Conservation (phyloP, 2,329 filamentous ascomycete genomes). For the Trichoderma guizhouense region DNA sequence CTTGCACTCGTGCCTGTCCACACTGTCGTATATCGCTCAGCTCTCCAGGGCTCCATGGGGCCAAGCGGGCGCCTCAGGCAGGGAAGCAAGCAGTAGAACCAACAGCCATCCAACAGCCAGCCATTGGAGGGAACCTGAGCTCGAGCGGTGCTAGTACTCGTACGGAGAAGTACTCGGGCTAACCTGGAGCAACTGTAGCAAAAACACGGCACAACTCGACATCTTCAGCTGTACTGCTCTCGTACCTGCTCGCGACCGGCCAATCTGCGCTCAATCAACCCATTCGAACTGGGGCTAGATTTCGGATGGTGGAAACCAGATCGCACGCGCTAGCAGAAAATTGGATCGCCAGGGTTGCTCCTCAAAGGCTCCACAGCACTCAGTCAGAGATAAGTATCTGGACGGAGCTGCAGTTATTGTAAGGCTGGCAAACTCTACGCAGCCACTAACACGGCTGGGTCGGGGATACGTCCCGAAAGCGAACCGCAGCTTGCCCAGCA, state of each 20-base stretch:
- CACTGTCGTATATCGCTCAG: conserved; percentile 2
- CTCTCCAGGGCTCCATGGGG: not conserved
- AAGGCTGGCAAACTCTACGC: accelerated
- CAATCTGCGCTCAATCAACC: not conserved
- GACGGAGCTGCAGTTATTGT: not conserved
- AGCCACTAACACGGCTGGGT: conserved; percentile 1
- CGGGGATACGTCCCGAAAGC: not conserved
- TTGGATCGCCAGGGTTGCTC: conserved; percentile 14
- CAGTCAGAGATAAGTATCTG: not conserved
- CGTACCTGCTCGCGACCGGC: not conserved
- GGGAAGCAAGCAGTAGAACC: not conserved
- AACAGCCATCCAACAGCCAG: not conserved
- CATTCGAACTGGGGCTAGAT: not conserved
- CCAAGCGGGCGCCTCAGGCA: not conserved
- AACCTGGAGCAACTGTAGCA: not conserved
- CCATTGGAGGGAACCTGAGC: too few species aligned
- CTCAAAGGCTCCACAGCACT: not conserved
- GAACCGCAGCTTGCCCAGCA: not conserved
- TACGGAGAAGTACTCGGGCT: not conserved
- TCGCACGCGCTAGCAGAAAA: conserved; percentile 15
- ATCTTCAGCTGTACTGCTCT: too few species aligned
- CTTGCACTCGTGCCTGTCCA: too few species aligned
- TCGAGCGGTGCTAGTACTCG: not conserved
- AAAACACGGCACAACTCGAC: too few species aligned
- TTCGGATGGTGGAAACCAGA: conserved; percentile 10